Conservation (phyloP, 2,329 filamentous ascomycete genomes). For the Cryphonectria nitschkei region DNA sequence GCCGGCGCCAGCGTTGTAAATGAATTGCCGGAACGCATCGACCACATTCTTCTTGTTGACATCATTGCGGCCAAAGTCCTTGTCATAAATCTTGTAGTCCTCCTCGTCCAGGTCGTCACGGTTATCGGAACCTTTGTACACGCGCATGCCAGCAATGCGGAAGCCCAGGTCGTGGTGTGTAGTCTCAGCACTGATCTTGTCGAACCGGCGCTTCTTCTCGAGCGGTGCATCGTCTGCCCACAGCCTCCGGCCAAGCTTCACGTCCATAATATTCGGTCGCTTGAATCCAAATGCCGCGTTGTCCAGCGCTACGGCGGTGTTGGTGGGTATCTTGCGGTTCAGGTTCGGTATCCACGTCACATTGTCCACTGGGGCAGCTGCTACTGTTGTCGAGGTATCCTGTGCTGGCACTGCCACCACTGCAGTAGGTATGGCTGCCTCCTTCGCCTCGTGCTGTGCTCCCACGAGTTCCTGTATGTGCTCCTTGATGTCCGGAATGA, state of each 20-base stretch:
- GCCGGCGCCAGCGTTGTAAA: conserved; percentile 62
- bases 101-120: conserved; percentile 55
- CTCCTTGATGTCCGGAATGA: conserved; percentile 47
- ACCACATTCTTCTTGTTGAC: conserved; percentile 59
- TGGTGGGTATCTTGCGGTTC: conserved; percentile 69
- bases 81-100: conserved; percentile 63
- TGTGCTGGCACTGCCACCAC: conserved; percentile 10
- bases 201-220: conserved; percentile 63
- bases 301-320: conserved; percentile 80
- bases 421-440: conserved; percentile 29
- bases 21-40: conserved; percentile 58
- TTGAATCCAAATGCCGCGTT: conserved; percentile 82
- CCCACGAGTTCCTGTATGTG: conserved; percentile 37
- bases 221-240: conserved; percentile 76
- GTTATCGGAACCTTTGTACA: conserved; percentile 61
- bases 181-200: conserved; percentile 61
- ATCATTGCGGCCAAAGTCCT: conserved; percentile 60
- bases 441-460: conserved; percentile 11
- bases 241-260: conserved; percentile 84
- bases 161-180: conserved; percentile 65
- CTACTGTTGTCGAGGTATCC: conserved; percentile 3
- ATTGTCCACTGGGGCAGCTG: conserved; percentile 31
- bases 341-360: conserved; percentile 53
- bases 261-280: conserved; percentile 86
- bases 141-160: conserved; percentile 67